phyloP scores from a whole-genome alignment of 441 rosid genomes.

The Hura crepitans region DNA sequence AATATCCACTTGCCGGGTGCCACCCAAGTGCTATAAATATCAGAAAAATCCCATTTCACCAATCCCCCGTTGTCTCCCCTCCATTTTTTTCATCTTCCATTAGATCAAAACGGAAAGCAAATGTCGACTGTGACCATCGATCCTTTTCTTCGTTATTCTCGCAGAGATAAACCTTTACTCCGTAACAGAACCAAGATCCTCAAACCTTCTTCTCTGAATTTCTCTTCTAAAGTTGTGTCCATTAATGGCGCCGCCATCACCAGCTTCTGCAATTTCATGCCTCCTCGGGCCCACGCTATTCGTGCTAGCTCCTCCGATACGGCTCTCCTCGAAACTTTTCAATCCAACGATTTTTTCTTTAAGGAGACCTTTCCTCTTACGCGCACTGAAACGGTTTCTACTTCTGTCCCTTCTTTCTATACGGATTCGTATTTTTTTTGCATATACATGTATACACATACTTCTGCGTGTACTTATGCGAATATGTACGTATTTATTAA shows the following conservation, averaged over 20 bases:
- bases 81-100: not conserved
- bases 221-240: slow-evolving; percentile 23
- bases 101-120: not conserved
- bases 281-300: slow-evolving; percentile 14
- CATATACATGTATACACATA: not conserved
- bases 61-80: not conserved
- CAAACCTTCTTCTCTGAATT: slow-evolving; percentile 23
- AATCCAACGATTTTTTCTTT: slow-evolving; percentile 39
- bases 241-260: slow-evolving; percentile 20
- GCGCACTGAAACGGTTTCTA: slow-evolving; percentile 53
- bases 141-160: slow-evolving; percentile 36
- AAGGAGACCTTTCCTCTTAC: slow-evolving; percentile 54
- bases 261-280: slow-evolving; percentile 25
- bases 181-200: slow-evolving; percentile 14
- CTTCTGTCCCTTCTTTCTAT: slow-evolving; percentile 6
- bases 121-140: slow-evolving; percentile 47
- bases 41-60: not conserved
- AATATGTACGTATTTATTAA: not conserved
- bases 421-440: not conserved
- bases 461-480: not conserved
- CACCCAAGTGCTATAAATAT: not conserved
- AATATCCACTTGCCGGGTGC: not conserved
- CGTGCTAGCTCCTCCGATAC: slow-evolving; percentile 49
- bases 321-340: slow-evolving; percentile 41
- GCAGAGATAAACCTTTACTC: slow-evolving; percentile 18